Percentiles rank a stretch among this genome's conserved stretches.
phyloP scores from a whole-genome alignment of 495 filamentous ascomycete genomes.

The Cairneyella variabilis region DNA sequence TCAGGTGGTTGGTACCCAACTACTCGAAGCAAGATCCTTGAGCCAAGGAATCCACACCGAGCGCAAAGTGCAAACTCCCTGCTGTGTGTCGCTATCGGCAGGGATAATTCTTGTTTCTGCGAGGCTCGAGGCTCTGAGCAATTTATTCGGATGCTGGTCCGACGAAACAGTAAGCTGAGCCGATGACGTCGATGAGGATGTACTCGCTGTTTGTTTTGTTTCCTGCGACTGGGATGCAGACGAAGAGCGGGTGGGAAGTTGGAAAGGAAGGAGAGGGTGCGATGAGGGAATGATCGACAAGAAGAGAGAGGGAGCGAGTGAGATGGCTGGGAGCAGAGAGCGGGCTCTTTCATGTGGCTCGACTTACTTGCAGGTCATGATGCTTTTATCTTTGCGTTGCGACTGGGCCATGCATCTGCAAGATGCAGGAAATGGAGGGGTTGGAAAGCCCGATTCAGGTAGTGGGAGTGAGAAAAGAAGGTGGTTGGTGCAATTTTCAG shows the following conservation, averaged over 20 bases:
- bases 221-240: not conserved
- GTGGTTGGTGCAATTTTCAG: slow-evolving; percentile 9
- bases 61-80: not conserved
- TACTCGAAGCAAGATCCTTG: no score
- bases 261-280: not conserved
- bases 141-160: not conserved
- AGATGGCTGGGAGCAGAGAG: not conserved
- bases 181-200: slow-evolving; percentile 18
- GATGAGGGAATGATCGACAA: slow-evolving; percentile 8
- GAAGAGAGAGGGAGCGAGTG: not conserved
- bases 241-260: not conserved
- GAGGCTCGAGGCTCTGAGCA: not conserved
- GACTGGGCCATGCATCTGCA: not conserved
- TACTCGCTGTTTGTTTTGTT: no score
- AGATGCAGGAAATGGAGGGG: slow-evolving; percentile 9
- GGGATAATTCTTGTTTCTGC: slow-evolving; percentile 10
- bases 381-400: slow-evolving; percentile 1
- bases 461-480: not conserved
- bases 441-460: not conserved
- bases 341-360: not conserved
- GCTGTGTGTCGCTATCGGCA: not conserved
- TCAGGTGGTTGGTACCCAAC: no score
- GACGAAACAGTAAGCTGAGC: not conserved
- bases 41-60: not conserved
- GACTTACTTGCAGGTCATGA: not conserved